Evolutionary conservation across 805 yeast species (phyloP).

Genomic region (Starmerella roubikii): DNA sequence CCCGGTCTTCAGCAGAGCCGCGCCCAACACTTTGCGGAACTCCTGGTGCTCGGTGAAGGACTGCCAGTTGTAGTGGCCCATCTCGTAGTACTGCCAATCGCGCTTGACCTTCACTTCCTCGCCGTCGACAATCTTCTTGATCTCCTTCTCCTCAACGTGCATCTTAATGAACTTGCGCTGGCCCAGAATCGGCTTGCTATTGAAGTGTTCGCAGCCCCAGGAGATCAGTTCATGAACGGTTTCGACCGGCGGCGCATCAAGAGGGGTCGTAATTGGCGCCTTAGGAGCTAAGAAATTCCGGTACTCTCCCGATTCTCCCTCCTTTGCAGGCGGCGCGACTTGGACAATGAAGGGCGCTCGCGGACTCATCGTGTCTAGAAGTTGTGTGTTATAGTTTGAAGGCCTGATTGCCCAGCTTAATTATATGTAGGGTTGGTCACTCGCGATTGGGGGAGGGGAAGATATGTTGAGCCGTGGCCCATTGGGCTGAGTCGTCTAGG

Average conservation of each 20-base stretch:
- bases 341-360: too few species aligned
- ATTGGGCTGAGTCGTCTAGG: too few species aligned
- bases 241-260: slow-evolving; percentile 37
- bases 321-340: slow-evolving; percentile 24
- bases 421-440: too few species aligned
- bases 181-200: slow-evolving; percentile 47
- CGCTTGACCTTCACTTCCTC: slow-evolving; percentile 58
- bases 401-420: too few species aligned
- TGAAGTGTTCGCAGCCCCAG: slow-evolving; percentile 48
- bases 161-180: slow-evolving; percentile 65
- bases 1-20: slow-evolving; percentile 67
- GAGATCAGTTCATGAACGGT: slow-evolving; percentile 58
- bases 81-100: slow-evolving; percentile 77
- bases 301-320: slow-evolving; percentile 28
- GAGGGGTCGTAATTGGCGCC: slow-evolving; percentile 44
- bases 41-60: slow-evolving; percentile 44
- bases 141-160: slow-evolving; percentile 60
- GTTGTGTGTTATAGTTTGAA: too few species aligned
- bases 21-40: slow-evolving; percentile 43
- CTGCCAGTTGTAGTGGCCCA: slow-evolving; percentile 55
- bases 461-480: too few species aligned
- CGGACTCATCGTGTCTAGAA: too few species aligned
- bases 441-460: too few species aligned
- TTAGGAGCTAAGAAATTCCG: slow-evolving; percentile 25
- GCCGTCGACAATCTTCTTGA: slow-evolving; percentile 70